phyloP scores from a whole-genome alignment of 140 eudicot genomes.

The Bidens hawaiensis region DNA sequence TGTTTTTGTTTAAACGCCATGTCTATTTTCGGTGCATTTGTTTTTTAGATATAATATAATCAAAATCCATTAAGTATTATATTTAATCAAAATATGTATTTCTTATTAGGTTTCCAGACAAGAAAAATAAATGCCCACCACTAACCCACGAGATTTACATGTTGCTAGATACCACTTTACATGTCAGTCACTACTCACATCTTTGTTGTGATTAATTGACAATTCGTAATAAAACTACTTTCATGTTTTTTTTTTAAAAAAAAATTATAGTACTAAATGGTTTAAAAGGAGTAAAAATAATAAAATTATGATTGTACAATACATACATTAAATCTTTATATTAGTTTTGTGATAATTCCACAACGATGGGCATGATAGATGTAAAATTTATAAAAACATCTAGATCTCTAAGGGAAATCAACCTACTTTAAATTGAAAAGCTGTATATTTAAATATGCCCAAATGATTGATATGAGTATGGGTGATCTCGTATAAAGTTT shows the following conservation, averaged over 20 bases:
- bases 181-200: conserved; percentile 9
- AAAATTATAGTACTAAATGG: not conserved
- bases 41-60: too few relatives aligned
- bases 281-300: too few relatives aligned
- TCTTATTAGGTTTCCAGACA: not conserved
- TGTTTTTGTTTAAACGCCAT: not conserved
- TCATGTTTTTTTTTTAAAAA: not conserved
- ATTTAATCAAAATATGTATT: not conserved
- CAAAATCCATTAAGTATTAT: not conserved
- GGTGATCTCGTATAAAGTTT: too few relatives aligned
- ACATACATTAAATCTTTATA: too few relatives aligned
- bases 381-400: too few relatives aligned
- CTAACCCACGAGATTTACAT: conserved; percentile 17
- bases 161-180: conserved; percentile 15
- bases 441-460: too few relatives aligned
- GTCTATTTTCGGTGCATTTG: not conserved
- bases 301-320: too few relatives aligned
- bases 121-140: conserved; percentile 10
- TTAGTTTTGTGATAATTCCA: too few relatives aligned
- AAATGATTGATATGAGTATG: too few relatives aligned
- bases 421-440: too few relatives aligned
- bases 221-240: not conserved
- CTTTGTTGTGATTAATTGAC: conserved; percentile 13
- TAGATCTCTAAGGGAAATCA: too few relatives aligned
- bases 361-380: too few relatives aligned